Evolutionary conservation across 2,329 filamentous ascomycete species (phyloP), one percentile per base, ranked within the genome.

Genomic region (Colletotrichum salicis): DNA sequence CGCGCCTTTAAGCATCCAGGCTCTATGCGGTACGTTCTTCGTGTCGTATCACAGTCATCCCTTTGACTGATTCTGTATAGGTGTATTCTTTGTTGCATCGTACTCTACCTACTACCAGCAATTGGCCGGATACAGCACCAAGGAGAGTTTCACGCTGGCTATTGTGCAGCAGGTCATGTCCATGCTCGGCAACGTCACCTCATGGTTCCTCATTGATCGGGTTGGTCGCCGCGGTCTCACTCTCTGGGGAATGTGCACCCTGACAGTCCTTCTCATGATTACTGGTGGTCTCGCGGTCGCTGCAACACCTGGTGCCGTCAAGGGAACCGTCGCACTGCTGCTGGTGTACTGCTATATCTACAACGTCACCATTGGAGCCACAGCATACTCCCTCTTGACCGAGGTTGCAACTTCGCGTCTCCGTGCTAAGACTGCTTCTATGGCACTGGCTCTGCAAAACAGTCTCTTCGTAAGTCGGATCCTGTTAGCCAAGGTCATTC

Each of bases 81-180:
- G 57, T 15, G 57, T 60, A 2, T 48, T 60, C 35, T 60, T 60
- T 35, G 57, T 60, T n/a, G 35, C 80, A 2, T 74, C 76, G 7
- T 85, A 85, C 71, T 76, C 76, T n/a, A 84, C 83, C 2, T 29
- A 67, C 74, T 85, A 84, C 73, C 76, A 80, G 52, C 80, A 85
- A 64, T 74, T 85, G 4, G 82, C 84, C 10, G 83, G 83, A 5
- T 84, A 81, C 72, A 78, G 76, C 55, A 79, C 79, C 0, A 61
- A 73, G 2, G 78, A 77, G 69, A 80, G 77, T 59, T 84, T 84
- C 74, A 79, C 75, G 54, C 75, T 84, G 12, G 79, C 82, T 33
- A 85, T 84, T 52, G 77, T 73, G 11, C 70, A 75, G 31, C 72
- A 72, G 51, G 70, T 73, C 10, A 31, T 76, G 19, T 75, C 73